phyloP scores from a whole-genome alignment of 768 basidiomycete genomes.

The Suillus cothurnatus region DNA sequence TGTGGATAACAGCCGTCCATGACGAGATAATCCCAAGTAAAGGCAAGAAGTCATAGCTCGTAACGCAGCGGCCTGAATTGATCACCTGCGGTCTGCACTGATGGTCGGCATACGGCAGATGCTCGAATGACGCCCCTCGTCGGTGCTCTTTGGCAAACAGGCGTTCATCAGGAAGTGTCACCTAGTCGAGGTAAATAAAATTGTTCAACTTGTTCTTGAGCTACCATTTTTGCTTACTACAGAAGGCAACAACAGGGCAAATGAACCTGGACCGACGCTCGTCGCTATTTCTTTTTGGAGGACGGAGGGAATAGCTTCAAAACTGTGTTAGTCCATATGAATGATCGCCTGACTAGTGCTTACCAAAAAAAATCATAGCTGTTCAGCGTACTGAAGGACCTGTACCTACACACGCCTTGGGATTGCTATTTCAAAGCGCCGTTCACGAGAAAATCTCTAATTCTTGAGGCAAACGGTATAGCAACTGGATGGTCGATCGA shows the following conservation, averaged over 20 bases:
- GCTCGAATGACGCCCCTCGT: not conserved
- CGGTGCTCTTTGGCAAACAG: constrained; percentile 1
- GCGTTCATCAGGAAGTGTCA: not conserved
- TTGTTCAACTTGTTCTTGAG: not conserved
- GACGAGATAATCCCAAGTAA: not conserved
- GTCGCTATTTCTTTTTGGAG: not conserved
- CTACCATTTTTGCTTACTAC: not conserved
- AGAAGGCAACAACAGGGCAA: not conserved
- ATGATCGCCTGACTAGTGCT: not conserved
- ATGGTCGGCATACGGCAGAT: not conserved
- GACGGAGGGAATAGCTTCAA: not conserved
- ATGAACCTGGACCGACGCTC: not conserved
- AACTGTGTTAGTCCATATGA: not conserved
- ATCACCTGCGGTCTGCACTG: not conserved
- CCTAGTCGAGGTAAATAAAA: not conserved
- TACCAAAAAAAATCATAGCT: not conserved
- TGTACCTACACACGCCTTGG: not conserved
- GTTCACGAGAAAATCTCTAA: not conserved
- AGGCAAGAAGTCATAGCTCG: not conserved
- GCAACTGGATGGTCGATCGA: not conserved
- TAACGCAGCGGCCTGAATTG: not conserved
- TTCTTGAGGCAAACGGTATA: not conserved
- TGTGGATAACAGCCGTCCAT: not conserved
- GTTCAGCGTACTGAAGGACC: not conserved
- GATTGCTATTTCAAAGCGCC: not conserved